Evolutionary conservation across 1,284 basidiomycete species (phyloP).

Genomic region (Taiwanofungus camphoratus): DNA sequence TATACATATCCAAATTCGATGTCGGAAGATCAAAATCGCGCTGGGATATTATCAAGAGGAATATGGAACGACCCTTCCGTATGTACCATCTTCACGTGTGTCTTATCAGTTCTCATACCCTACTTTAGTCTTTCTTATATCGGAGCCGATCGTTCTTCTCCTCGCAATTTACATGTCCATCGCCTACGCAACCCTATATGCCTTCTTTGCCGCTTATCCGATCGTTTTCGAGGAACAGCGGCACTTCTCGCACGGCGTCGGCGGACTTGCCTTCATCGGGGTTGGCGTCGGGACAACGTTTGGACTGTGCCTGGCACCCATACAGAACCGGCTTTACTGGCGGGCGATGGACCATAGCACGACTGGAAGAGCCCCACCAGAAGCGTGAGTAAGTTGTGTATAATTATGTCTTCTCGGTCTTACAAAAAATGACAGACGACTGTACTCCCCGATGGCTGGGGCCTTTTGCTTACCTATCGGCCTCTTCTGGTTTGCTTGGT

Average conservation of each 20-base stretch:
- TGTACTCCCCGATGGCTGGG: conserved; percentile 53
- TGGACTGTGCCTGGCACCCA: conserved; percentile 47
- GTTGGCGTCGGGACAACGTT: conserved; percentile 55
- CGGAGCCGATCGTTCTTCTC: conserved; percentile 64
- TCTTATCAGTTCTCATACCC: neutral
- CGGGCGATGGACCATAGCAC: conserved; percentile 42
- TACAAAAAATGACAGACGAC: conserved; percentile 36
- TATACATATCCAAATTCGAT: conserved; percentile 55
- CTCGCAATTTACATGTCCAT: conserved; percentile 66
- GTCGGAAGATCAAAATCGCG: conserved; percentile 40
- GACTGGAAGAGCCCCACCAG: conserved; percentile 51
- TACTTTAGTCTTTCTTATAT: conserved; percentile 50
- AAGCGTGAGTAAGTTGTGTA: conserved; percentile 39
- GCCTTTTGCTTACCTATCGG: conserved; percentile 52
- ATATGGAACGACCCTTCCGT: conserved; percentile 59
- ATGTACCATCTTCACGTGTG: conserved; percentile 16
- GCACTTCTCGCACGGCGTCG: conserved; percentile 53
- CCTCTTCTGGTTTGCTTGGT: conserved; percentile 59
- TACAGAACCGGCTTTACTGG: conserved; percentile 54
- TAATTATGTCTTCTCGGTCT: neutral
- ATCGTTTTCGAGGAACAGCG: conserved; percentile 59
- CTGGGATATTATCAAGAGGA: conserved; percentile 33
- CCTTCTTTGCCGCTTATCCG: conserved; percentile 54
- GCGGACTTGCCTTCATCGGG: conserved; percentile 61
- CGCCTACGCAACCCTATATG: conserved; percentile 57